These are phyloP conservation scores for Paulownia fortunei DNA, from an alignment of 257 asterid species.

Conservation along the genomic window DNA sequence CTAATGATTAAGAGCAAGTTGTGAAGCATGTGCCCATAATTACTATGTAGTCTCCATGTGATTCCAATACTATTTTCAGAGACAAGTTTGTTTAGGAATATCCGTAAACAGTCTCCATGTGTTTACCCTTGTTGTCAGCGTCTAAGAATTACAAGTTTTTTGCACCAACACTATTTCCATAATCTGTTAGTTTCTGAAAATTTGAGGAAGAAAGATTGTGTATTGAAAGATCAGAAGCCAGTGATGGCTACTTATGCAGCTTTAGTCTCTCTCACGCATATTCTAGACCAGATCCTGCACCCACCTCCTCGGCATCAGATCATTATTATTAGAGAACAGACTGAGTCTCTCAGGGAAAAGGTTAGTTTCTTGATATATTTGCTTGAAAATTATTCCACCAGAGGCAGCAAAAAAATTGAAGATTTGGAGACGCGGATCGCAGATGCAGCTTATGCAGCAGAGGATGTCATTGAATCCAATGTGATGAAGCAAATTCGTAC, in stretches of 20 bases:
- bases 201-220: too few relatives aligned
- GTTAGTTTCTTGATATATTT: not conserved
- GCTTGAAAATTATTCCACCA: not conserved
- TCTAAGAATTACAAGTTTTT: too few relatives aligned
- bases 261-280: not conserved
- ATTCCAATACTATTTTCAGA: too few relatives aligned
- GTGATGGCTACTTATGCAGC: not conserved
- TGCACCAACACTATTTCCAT: too few relatives aligned
- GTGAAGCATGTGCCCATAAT: too few relatives aligned
- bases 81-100: too few relatives aligned
- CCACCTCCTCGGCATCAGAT: not conserved
- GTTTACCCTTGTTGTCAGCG: too few relatives aligned
- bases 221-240: not conserved
- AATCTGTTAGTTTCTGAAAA: too few relatives aligned
- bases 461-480: not conserved
- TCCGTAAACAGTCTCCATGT: too few relatives aligned
- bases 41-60: too few relatives aligned
- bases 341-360: not conserved
- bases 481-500: not conserved
- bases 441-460: not conserved
- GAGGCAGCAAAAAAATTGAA: not conserved
- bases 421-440: not conserved
- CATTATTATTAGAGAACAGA: not conserved
- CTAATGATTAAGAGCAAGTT: too few relatives aligned
- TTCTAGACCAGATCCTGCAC: too few relatives aligned